Percentiles rank a stretch among this genome's conserved stretches.
Conservation (phyloP, 768 basidiomycete genomes). For the Zangia roseola region DNA sequence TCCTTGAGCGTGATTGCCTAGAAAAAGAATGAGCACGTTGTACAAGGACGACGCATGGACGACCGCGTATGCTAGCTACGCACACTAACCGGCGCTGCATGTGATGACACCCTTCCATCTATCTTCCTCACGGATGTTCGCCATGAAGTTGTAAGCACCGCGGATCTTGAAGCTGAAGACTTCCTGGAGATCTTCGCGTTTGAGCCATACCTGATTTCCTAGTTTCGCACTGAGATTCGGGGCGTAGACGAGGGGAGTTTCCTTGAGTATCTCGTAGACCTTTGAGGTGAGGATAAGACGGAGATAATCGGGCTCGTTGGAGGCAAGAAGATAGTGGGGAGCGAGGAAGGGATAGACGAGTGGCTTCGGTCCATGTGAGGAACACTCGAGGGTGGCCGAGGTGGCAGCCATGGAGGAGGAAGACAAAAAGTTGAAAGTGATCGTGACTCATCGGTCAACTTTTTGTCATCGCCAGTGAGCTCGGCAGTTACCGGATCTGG, state of each 20-base stretch:
- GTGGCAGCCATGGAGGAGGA: constrained; percentile 25
- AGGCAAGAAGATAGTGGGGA: constrained; percentile 60
- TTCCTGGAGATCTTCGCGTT: constrained; percentile 94
- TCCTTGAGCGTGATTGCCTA: constrained; percentile 98
- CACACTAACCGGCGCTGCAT: constrained; percentile 93
- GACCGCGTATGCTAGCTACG: constrained; percentile 35
- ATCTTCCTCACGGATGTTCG: constrained; percentile 80
- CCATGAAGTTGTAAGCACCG: constrained; percentile 99
- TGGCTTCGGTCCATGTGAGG: constrained; percentile 67
- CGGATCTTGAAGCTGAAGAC: constrained; percentile 99
- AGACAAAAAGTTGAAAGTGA: background rate
- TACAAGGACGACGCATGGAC: background rate
- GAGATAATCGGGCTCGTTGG: constrained; percentile 81
- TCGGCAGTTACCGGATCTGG: constrained; percentile 21
- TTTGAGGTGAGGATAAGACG: constrained; percentile 85
- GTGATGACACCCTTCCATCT: constrained; percentile 97
- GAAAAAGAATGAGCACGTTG: background rate
- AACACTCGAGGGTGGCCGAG: constrained; percentile 61
- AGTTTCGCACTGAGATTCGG: constrained; percentile 83
- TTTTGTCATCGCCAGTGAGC: background rate
- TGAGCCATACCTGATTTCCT: constrained; percentile 93
- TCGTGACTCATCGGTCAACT: too few species aligned
- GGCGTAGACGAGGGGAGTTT: constrained; percentile 88
- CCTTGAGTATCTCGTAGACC: constrained; percentile 85
- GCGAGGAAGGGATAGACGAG: constrained; percentile 66